Percentiles rank a stretch among this genome's conserved stretches.
Evolutionary conservation across 176 grass and related monocot genomes (phyloP).

Genomic region (Pharus latifolius): DNA sequence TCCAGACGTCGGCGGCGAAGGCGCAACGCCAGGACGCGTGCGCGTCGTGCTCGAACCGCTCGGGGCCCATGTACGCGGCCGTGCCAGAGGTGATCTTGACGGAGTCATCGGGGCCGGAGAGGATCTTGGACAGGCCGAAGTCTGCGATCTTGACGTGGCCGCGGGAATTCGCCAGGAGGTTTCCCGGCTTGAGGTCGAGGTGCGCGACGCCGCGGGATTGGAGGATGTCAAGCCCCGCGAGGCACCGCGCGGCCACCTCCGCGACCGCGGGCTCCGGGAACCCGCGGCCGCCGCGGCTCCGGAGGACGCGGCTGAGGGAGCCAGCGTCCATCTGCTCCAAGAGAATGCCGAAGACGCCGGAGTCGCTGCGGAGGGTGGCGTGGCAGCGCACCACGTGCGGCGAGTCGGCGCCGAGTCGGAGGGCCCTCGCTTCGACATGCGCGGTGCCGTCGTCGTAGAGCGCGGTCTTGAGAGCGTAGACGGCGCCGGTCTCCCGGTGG

Average conservation of each 20-base stretch:
- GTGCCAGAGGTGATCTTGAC: neutral
- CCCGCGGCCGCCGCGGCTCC: neutral
- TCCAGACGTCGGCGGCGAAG: slow-evolving; percentile 18
- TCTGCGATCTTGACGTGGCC: slow-evolving; percentile 1
- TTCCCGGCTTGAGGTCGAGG: neutral
- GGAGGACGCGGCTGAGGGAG: slow-evolving; percentile 1
- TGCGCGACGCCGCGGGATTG: neutral
- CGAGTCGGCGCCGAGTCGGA: neutral
- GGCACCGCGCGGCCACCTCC: neutral
- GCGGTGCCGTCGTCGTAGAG: no score
- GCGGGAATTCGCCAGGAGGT: neutral
- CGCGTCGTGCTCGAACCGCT: neutral
- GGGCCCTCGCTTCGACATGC: no score
- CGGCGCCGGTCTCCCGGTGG: neutral
- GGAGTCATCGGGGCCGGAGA: neutral
- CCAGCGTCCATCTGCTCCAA: slow-evolving; percentile 12
- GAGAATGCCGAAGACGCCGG: neutral
- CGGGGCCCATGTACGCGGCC: neutral
- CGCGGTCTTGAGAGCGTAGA: neutral
- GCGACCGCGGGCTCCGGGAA: slow-evolving; percentile 1
- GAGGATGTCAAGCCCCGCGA: neutral
- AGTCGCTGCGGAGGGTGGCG: neutral
- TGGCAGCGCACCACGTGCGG: neutral
- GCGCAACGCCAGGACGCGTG: neutral
- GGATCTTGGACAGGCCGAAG: slow-evolving; percentile 7